Base-by-base conservation (phyloP, 305 asterid genomes). In the Rubia tinctorum region DNA sequence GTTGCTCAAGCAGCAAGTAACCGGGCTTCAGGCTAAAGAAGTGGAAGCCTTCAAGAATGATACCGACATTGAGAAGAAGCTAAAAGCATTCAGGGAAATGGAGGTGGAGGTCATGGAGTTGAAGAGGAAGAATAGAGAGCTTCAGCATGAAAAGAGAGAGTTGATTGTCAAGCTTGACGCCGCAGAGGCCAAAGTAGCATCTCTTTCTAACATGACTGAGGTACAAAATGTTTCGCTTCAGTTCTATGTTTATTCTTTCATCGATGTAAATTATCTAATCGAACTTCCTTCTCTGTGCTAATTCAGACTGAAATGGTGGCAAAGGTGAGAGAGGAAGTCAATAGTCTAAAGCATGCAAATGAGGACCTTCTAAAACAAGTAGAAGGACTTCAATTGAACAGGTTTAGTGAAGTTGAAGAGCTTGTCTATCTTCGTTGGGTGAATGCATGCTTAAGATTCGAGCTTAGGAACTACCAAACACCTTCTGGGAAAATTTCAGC, bases 401-500 rank as follows among this genome's bases (percentile, higher is more conserved):
- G 99, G 71, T 95, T 95, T 81, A 89, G 96, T 63, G 99, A 95
- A 84, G 99, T 95, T 2, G 98, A 95, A 81, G 99, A 95, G 86
- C 90, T 95, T 14, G 99, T 95, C 5, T 95, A 95, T 73, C 97
- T 95, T 69, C 99, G 99, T 72, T 95, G 99, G 99, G 96, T 95
- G 44, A 95, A 95, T 14, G 96, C 99, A 0, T 92, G 99, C 73
- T 84, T 95, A 75, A 84, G 97, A 78, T 95, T 71, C 18, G 99
- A 95, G 86, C 97, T 95, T 23, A 87, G 95, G 3, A 89, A 92
- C 88, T 80, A 86, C 73, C 96, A 92, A 84, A 89, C 88, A 2
- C 98, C 97, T 1, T 68, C 90, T 5, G 97, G 99, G 44, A 95
- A 85, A 83, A 42, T 80, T 40, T 88, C 99, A 2, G 99, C 99